Percentiles rank a stretch among this genome's conserved stretches.
These are phyloP conservation scores for Blastocystis sp. DNA, from an alignment of 352 stramenopile genomes.

Conservation along the genomic window DNA sequence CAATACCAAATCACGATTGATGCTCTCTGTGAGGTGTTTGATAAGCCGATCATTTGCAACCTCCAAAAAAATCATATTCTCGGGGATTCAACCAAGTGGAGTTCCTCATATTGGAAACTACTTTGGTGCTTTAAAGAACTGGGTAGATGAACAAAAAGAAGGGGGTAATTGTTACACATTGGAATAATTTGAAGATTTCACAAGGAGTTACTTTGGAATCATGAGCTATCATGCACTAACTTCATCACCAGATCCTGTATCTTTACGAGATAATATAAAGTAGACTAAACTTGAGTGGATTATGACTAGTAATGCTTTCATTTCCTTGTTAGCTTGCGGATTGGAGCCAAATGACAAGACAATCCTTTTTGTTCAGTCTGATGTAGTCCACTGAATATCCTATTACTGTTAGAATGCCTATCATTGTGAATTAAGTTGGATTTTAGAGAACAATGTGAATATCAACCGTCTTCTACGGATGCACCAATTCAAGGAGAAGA, in stretches of 20 bases:
- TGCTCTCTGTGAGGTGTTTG: background rate
- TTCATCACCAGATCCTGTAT: slow-evolving; percentile 85
- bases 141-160: slow-evolving; percentile 88
- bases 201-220: slow-evolving; percentile 82
- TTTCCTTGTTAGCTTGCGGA: slow-evolving; percentile 69
- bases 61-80: slow-evolving; percentile 81
- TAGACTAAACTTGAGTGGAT: background rate
- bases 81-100: slow-evolving; percentile 94
- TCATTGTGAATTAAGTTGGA: slow-evolving; percentile 93
- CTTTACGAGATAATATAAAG: slow-evolving; percentile 75
- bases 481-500: slow-evolving; percentile 99
- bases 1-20: background rate
- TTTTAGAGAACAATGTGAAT: slow-evolving; percentile 92
- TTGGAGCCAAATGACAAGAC: slow-evolving; percentile 79
- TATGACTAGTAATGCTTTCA: slow-evolving; percentile 65
- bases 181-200: slow-evolving; percentile 66
- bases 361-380: slow-evolving; percentile 82
- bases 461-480: slow-evolving; percentile 97
- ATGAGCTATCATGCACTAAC: slow-evolving; percentile 97
- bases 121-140: slow-evolving; percentile 93
- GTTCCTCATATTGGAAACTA: slow-evolving; percentile 98
- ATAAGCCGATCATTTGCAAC: slow-evolving; percentile 8
- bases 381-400: slow-evolving; percentile 74
- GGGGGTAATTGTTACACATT: slow-evolving; percentile 72
- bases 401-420: slow-evolving; percentile 66